Evolutionary conservation across 2,329 filamentous ascomycete genomes (phyloP).

Genomic region (Pseudopithomyces chartarum): DNA sequence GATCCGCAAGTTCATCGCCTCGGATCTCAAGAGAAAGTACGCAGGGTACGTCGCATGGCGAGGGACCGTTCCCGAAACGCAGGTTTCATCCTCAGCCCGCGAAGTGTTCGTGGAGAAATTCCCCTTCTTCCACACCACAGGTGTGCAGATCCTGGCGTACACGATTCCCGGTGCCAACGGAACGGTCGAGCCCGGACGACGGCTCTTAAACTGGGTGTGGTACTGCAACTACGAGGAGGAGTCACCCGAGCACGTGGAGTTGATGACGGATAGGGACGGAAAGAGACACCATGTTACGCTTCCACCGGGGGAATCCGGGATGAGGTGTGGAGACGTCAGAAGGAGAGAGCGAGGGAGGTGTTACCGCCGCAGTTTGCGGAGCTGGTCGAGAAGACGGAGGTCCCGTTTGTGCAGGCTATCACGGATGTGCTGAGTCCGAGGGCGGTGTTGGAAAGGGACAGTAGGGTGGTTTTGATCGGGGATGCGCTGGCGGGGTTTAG

Average conservation of each 20-base stretch:
- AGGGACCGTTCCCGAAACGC: constrained; percentile 28
- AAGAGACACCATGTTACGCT: constrained; percentile 2
- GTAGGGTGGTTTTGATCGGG: constrained; percentile 52
- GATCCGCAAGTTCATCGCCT: constrained; percentile 21
- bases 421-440: constrained; percentile 36
- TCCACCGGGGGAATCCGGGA: not conserved
- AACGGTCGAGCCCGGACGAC: not conserved
- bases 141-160: constrained; percentile 22
- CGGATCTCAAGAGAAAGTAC: constrained; percentile 25
- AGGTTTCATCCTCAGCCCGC: constrained; percentile 16
- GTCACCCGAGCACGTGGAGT: not conserved
- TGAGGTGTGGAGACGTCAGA: not conserved
- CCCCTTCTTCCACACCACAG: constrained; percentile 23
- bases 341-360: not conserved
- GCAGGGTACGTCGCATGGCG: constrained; percentile 35
- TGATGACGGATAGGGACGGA: constrained; percentile 3
- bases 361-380: constrained; percentile 6
- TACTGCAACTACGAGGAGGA: constrained; percentile 4
- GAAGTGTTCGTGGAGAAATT: constrained; percentile 23
- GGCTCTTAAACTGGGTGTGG: constrained; percentile 7
- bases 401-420: constrained; percentile 8
- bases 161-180: constrained; percentile 1
- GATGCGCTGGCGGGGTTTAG: constrained; percentile 54
- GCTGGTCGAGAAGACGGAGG: not conserved
- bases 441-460: constrained; percentile 44